Conservation (phyloP, 306 rosid species). For the Delonix regia region DNA sequence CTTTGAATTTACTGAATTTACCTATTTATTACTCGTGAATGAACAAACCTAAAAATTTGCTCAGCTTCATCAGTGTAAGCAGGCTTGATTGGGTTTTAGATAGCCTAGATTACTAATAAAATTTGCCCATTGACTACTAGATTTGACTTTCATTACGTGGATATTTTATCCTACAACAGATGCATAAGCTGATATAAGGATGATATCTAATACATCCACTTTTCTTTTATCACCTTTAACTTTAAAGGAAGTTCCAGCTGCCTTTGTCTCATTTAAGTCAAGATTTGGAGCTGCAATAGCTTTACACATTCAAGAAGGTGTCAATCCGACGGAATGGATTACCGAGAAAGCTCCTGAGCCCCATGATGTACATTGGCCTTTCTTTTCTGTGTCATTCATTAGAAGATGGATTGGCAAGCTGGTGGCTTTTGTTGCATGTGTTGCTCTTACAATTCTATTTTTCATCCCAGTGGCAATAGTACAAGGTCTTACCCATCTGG, state of each 20-base stretch:
- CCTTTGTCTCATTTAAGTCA: constrained; percentile 89
- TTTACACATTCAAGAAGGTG: constrained; percentile 70
- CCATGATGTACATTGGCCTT: constrained; percentile 80
- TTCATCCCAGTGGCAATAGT: constrained; percentile 78
- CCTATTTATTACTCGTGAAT: neutral
- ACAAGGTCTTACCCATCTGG: constrained; percentile 80
- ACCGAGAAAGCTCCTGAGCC: constrained; percentile 90
- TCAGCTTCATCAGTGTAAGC: neutral
- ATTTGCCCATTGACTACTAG: constrained; percentile 7
- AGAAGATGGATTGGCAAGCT: constrained; percentile 72
- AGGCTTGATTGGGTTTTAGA: constrained; percentile 11
- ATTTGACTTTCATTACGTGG: constrained; percentile 12
- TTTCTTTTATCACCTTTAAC: constrained; percentile 30
- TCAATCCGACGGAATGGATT: constrained; percentile 79
- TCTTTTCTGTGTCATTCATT: constrained; percentile 67
- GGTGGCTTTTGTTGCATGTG: constrained; percentile 56
- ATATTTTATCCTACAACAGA: constrained; percentile 17
- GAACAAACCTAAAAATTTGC: neutral
- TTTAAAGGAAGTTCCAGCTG: constrained; percentile 75
- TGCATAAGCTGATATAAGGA: constrained; percentile 31
- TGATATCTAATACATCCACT: constrained; percentile 21
- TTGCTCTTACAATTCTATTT: constrained; percentile 62
- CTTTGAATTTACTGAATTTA: neutral
- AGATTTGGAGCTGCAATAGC: constrained; percentile 78
- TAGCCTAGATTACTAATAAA: constrained; percentile 3